Base-by-base conservation (phyloP, 257 asterid species). In the Handroanthus guayacan region DNA sequence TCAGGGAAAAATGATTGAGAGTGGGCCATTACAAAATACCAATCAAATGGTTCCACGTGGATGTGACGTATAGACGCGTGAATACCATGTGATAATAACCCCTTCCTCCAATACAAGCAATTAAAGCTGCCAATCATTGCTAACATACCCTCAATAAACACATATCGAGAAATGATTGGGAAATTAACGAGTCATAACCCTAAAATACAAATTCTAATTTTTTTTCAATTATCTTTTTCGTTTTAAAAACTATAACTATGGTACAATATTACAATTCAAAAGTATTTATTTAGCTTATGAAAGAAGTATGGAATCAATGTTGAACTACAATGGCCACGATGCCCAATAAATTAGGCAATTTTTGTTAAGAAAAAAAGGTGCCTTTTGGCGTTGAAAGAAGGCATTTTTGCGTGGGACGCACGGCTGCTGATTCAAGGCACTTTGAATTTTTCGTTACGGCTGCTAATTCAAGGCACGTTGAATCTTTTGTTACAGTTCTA, bases 31-130 rank as follows among this genome's bases (percentile, higher is more conserved):
- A 61, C 60, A 10, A 60, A 13, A 1, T 2, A 3, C 48, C 71
- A 74, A 45, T 57, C 44, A 50, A 3, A 18, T 50, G 8, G 2
- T 52, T 69, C 74, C 75, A 60, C 5, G 4, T 67, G 71, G 62
- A 67, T 57, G 76, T 67, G 67, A 57, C 66, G 37, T 48, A 17
- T 3, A 39, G 54, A 55, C 47, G 69, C 36, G 75, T 65, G 74
- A 20, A 51, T 63, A 5, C 38, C 39, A 75, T 66, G 57, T 17
- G 41, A 48, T 73, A 5, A 58, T 73, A 8, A 55, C 44, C 25
- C 50, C 47, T 18, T 38, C 65, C 51, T 51, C 64, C 71, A 67
- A 18, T 62, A 18, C 76, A 74, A 79, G 83, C 79, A 68, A 79
- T 74, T 5, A 45, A 51, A 39, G 17, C 58, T 74, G 25, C 58